Evolutionary conservation across 2,329 filamentous ascomycete genomes (phyloP).

Genomic region (Aspergillus intermedius): DNA sequence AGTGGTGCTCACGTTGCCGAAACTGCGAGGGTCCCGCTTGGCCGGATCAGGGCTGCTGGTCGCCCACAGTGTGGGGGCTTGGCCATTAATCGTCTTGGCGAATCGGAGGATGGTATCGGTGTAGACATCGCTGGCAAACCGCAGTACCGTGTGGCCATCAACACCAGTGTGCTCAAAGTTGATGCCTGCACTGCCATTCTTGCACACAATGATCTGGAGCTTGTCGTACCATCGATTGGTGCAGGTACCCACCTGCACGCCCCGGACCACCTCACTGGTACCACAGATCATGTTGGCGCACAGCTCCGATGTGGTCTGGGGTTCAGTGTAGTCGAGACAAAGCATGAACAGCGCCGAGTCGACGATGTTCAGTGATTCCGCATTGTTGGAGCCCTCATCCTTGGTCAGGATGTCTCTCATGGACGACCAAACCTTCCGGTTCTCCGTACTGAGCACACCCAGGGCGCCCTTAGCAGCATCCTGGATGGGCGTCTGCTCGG

Average conservation of each 20-base stretch:
- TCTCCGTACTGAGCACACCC: conserved; percentile 91
- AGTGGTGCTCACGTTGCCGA: conserved; percentile 86
- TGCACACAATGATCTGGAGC: conserved; percentile 96
- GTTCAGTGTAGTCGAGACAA: conserved; percentile 88
- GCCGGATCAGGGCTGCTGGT: conserved; percentile 85
- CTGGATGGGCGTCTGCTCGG: conserved; percentile 79
- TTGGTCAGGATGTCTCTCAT: conserved; percentile 79
- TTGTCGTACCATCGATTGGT: conserved; percentile 99
- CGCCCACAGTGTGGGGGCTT: conserved; percentile 86
- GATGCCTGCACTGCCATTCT: conserved; percentile 96
- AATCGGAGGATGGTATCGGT: conserved; percentile 97
- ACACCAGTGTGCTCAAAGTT: conserved; percentile 99
- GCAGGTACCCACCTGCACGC: conserved; percentile 93
- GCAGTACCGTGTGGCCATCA: conserved; percentile 91
- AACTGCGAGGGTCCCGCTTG: conserved; percentile 83
- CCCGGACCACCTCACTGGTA: conserved; percentile 82
- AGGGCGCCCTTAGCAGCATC: conserved; percentile 92
- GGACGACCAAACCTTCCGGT: conserved; percentile 91
- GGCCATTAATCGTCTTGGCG: conserved; percentile 88
- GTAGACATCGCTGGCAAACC: conserved; percentile 93
- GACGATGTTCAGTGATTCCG: conserved; percentile 90
- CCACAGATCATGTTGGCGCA: conserved; percentile 99
- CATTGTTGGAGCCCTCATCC: conserved; percentile 86
- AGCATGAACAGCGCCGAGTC: conserved; percentile 90
- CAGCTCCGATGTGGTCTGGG: conserved; percentile 70